Evolutionary conservation across 169 alveolate genomes (phyloP).

Genomic region (Eimeria maxima): DNA sequence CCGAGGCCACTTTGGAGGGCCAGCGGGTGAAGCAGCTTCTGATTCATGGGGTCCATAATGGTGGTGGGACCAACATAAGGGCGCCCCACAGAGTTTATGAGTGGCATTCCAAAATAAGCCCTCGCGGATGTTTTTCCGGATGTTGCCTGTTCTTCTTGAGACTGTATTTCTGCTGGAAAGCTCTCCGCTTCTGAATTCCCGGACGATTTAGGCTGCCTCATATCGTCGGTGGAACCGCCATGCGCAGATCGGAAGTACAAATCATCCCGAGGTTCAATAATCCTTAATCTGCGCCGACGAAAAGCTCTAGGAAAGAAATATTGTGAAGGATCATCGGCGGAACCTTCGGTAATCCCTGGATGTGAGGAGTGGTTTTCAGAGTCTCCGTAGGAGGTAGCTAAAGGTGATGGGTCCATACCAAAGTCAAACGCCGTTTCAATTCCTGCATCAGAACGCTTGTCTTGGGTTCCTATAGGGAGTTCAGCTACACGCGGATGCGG

Average conservation of each 20-base stretch:
- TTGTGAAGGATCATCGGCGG: not conserved
- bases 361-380: not conserved
- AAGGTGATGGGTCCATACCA: not conserved
- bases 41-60: not conserved
- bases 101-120: not conserved
- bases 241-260: not conserved
- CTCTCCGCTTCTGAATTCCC: not conserved
- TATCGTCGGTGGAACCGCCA: not conserved
- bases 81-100: not conserved
- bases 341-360: not conserved
- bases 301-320: not conserved
- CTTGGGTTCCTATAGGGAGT: not conserved
- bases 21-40: not conserved
- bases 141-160: not conserved
- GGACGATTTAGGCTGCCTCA: not conserved
- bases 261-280: not conserved
- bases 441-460: not conserved
- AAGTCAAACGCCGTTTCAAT: not conserved
- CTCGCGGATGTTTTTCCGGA: not conserved
- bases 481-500: not conserved
- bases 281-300: constrained; percentile 1
- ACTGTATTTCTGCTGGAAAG: not conserved
- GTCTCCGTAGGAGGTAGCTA: not conserved
- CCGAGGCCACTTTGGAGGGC: not conserved
- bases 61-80: not conserved